These are phyloP conservation scores for Taxillus chinensis DNA, from an alignment of 164 flowering plant species.

Conservation along the genomic window DNA sequence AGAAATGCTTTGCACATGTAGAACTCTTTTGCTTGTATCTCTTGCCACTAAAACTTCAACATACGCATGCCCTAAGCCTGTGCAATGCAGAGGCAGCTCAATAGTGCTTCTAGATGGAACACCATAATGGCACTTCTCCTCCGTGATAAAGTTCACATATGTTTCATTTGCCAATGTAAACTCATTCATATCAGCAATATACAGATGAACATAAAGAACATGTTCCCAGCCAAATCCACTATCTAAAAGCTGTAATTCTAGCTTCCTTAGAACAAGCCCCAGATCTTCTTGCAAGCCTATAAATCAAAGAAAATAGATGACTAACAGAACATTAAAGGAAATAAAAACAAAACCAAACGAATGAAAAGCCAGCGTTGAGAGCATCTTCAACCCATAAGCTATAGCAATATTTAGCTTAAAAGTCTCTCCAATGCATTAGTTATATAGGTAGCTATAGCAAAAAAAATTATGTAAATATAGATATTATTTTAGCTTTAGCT, in stretches of 20 bases:
- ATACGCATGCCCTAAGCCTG: constrained; percentile 62
- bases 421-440: no score
- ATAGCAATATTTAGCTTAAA: no score
- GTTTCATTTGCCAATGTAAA: constrained; percentile 80
- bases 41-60: constrained; percentile 69
- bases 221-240: constrained; percentile 60
- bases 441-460: no score
- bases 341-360: background rate
- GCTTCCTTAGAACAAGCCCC: constrained; percentile 36
- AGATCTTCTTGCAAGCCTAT: constrained; percentile 68
- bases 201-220: constrained; percentile 85
- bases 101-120: constrained; percentile 97
- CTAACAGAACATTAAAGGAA: background rate
- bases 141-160: constrained; percentile 75
- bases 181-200: constrained; percentile 72
- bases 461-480: no score
- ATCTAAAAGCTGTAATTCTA: constrained; percentile 41
- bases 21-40: constrained; percentile 60
- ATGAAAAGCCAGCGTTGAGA: background rate
- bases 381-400: no score
- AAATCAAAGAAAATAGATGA: constrained; percentile 1
- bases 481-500: no score
- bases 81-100: constrained; percentile 63
- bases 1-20: constrained; percentile 96
- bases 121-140: constrained; percentile 77